These are phyloP conservation scores for Xylaria sp. DNA, from an alignment of 2,329 filamentous ascomycete genomes.

Conservation along the genomic window DNA sequence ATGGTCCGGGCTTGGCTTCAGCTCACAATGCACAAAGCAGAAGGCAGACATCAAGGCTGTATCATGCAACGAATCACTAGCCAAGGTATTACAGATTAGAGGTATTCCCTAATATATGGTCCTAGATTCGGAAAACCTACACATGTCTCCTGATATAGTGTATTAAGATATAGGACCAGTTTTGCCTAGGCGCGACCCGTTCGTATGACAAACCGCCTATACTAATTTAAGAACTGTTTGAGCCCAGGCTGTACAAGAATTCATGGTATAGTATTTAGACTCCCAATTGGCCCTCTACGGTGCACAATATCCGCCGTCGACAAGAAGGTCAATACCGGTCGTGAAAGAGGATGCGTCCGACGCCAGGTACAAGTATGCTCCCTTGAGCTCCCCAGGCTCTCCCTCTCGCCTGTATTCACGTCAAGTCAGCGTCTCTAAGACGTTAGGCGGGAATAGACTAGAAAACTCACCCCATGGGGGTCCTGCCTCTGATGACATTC, in stretches of 20 bases:
- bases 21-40: not conserved
- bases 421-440: not conserved
- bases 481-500: conserved; percentile 80
- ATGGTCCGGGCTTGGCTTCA: conserved; percentile 1
- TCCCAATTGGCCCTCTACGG: conserved; percentile 50
- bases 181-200: not conserved
- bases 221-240: not conserved
- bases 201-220: not conserved
- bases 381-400: conserved; percentile 79
- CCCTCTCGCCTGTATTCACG: conserved; percentile 68
- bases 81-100: no score
- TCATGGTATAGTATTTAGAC: not conserved
- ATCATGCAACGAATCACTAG: not conserved
- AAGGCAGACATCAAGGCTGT: not conserved
- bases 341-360: conserved; percentile 86
- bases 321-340: conserved; percentile 76
- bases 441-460: not conserved
- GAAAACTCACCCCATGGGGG: conserved; percentile 72
- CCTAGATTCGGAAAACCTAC: not conserved
- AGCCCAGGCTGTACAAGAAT: not conserved
- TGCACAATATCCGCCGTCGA: conserved; percentile 78
- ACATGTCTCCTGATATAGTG: not conserved
- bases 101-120: no score
- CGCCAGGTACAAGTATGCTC: conserved; percentile 82
- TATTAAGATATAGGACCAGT: no score